Conservation (phyloP, 306 rosid genomes). For the Lathyrus sativus region DNA sequence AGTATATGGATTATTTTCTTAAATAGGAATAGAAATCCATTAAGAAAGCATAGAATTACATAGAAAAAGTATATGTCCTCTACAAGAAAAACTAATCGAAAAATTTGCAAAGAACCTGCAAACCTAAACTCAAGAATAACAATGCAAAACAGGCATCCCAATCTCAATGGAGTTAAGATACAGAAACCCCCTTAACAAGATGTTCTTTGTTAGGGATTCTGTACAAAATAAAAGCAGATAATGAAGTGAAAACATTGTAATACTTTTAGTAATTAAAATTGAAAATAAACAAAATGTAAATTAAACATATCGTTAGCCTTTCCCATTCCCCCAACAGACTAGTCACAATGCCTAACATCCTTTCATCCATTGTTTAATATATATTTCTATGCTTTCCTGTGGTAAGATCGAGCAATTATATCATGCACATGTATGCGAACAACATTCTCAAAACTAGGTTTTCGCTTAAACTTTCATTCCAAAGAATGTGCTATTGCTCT, state of each 20-base stretch:
- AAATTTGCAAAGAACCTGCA: slow-evolving; percentile 20
- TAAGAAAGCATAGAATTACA: slow-evolving; percentile 5
- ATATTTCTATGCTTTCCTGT: slow-evolving; percentile 27
- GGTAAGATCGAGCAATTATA: slow-evolving; percentile 19
- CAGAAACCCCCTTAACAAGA: slow-evolving; percentile 20
- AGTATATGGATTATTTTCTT: slow-evolving; percentile 18
- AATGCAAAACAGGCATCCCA: slow-evolving; percentile 22
- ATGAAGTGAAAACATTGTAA: neutral
- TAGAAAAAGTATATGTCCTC: slow-evolving; percentile 4
- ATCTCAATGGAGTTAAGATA: slow-evolving; percentile 21
- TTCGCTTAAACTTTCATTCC: slow-evolving; percentile 3
- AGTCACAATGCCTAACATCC: neutral
- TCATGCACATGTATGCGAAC: slow-evolving; percentile 11
- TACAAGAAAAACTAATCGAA: slow-evolving; percentile 8
- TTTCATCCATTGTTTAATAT: neutral
- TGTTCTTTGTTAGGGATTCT: neutral
- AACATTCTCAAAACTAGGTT: slow-evolving; percentile 34
- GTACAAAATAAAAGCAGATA: slow-evolving; percentile 1
- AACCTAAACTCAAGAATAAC: slow-evolving; percentile 22
- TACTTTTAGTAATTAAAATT: neutral
- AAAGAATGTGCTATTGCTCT: slow-evolving; percentile 18
- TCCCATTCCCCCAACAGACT: slow-evolving; percentile 1
- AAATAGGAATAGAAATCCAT: neutral
- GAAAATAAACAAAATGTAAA: neutral
- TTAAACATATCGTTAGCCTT: neutral